Base-by-base conservation (phyloP, 805 yeast genomes). In the Nakazawaea molendinolei region DNA sequence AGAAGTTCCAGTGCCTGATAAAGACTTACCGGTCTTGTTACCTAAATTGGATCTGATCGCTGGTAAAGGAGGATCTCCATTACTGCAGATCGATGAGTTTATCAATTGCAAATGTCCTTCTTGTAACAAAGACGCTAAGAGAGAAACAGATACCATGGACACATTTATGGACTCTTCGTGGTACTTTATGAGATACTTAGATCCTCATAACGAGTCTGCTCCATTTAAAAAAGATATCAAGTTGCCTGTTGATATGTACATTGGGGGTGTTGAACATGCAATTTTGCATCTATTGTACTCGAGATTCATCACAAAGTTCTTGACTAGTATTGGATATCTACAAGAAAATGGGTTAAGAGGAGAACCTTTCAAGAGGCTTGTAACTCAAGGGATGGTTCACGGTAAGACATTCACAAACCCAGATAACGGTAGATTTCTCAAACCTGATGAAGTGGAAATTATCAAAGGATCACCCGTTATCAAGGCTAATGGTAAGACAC, bases 121-220 rank as follows among this genome's bases (percentile, higher is more conserved):
- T 0, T 92, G 98, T 61, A 77, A 78, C 3, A 48, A 55, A 6
- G 59, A 65, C 14, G 95, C 96, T 0, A 76, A 71, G 39, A 71
- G 98, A 49, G 98, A 92, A 45, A 86, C 97, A 0, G 98, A 92
- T 51, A 92, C 98, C 0, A 90, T 92, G 98, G 98, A 92, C 53
- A 92, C 98, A 0, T 92, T 92, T 52, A 90, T 92, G 76, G 98
- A 92, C 58, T 84, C 95, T 13, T 87, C 97, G 3, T 92, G 98
- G 98, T 92, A 92, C 57, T 85, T 73, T 56, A 79, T 92, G 62
- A 71, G 98, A 41, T 89, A 75, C 49, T 58, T 79, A 2, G 97
- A 92, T 53, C 65, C 95, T 0, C 60, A 75, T 22, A 90, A 92
- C 54, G 42, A 49, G 0, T 32, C 47, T 0, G 44, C 52, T 27